Percentiles rank a stretch among this genome's conserved stretches.
Conservation (phyloP, 2,329 filamentous ascomycete species). For the Arachnopeziza araneosa region DNA sequence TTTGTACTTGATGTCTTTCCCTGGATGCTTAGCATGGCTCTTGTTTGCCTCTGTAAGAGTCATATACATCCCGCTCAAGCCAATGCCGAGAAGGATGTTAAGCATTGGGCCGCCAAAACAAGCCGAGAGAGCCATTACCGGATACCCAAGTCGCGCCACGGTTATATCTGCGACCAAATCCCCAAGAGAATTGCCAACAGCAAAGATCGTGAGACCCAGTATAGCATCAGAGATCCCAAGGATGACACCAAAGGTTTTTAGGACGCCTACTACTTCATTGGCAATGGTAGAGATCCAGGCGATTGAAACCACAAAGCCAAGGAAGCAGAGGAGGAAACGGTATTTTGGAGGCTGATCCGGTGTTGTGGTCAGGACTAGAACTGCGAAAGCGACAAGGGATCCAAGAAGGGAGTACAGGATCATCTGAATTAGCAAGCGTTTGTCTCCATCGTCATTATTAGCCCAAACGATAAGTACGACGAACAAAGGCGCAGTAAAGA, state of each 20-base stretch:
- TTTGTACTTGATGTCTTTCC: constrained; percentile 58
- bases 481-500: constrained; percentile 84
- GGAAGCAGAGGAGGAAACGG: constrained; percentile 74
- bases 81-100: constrained; percentile 92
- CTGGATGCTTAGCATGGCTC: constrained; percentile 61
- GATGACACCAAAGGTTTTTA: constrained; percentile 90
- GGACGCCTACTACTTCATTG: constrained; percentile 87
- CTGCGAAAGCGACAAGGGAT: constrained; percentile 61
- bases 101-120: constrained; percentile 99
- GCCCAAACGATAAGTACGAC: constrained; percentile 71
- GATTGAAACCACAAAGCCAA: constrained; percentile 87
- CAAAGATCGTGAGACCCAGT: constrained; percentile 90
- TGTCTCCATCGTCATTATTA: constrained; percentile 54
- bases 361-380: constrained; percentile 65
- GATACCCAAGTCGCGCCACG: constrained; percentile 85
- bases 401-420: constrained; percentile 59
- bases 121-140: constrained; percentile 89
- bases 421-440: constrained; percentile 48
- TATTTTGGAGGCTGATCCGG: constrained; percentile 63
- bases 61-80: constrained; percentile 86
- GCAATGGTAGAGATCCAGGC: constrained; percentile 97
- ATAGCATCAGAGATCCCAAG: constrained; percentile 92
- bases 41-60: constrained; percentile 65
- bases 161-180: constrained; percentile 94
- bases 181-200: constrained; percentile 90